Percentiles rank a stretch among this genome's conserved stretches.
These are phyloP conservation scores for Yamadazyma triangularis DNA, from an alignment of 1,139 yeast genomes.

Conservation along the genomic window DNA sequence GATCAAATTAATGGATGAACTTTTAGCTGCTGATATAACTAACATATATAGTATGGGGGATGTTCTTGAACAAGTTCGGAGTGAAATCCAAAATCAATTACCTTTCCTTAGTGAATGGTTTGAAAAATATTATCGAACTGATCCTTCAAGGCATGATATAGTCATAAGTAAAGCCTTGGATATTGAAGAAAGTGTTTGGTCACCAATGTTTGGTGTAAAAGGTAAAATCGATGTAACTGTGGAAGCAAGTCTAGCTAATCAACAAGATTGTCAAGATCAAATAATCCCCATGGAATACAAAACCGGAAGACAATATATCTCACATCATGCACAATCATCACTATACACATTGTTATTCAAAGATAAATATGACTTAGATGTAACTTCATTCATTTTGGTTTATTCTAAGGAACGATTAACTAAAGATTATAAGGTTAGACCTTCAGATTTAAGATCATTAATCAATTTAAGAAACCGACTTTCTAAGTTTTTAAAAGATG, in stretches of 20 bases:
- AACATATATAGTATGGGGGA: constrained; percentile 53
- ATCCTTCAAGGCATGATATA: constrained; percentile 30
- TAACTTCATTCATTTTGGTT: constrained; percentile 63
- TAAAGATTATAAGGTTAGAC: constrained; percentile 50
- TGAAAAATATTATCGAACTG: constrained; percentile 33
- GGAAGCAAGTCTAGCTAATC: constrained; percentile 45
- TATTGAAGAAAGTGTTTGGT: constrained; percentile 88
- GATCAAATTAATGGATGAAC: constrained; percentile 37
- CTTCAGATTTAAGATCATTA: constrained; percentile 55
- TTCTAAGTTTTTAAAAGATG: constrained; percentile 54
- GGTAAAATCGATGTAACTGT: constrained; percentile 90
- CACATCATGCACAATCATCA: constrained; percentile 85
- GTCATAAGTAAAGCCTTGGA: constrained; percentile 66
- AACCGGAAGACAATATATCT: constrained; percentile 64
- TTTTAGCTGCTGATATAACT: constrained; percentile 41
- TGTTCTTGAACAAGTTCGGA: constrained; percentile 25
- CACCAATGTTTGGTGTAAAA: constrained; percentile 86
- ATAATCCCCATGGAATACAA: constrained; percentile 85
- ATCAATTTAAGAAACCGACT: constrained; percentile 68
- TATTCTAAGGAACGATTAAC: constrained; percentile 65
- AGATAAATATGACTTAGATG: constrained; percentile 71
- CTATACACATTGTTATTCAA: constrained; percentile 76
- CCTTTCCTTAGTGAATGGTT: constrained; percentile 67
- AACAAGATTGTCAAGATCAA: constrained; percentile 27
- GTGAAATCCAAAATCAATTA: constrained; percentile 29